Evolutionary conservation across 768 basidiomycete genomes (phyloP), one percentile per base, ranked within the genome.

Genomic region (Suillus subaureus): DNA sequence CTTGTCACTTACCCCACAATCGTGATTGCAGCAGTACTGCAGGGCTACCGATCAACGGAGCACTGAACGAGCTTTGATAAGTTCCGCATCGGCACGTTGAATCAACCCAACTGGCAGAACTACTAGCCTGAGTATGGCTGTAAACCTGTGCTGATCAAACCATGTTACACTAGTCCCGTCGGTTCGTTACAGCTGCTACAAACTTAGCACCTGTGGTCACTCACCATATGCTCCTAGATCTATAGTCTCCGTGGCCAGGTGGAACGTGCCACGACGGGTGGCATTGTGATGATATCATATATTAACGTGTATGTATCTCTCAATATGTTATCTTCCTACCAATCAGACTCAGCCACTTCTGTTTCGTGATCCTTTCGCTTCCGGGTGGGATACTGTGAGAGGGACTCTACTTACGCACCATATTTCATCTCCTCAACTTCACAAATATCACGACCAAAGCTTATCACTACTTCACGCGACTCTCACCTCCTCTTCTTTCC

Each of bases 401-500:
- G 26, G 6, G 57, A 28, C 23, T 26, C 1, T 26, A 40, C 57
- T 26, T 18, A 40, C 26, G 9, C 26, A 4, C 39, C 21, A 54
- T 49, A 49, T 51, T 21, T n/a, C 21, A 1, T n/a, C n/a, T 21
- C 13, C 35, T 35, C 33, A 7, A 23, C 15, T 16, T 28, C 23
- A 16, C 16, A 57, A 26, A 16, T 16, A 58, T 15, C 23, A 39
- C 26, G 7, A 52, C 37, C 5, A 37, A 15, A 56, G n/a, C n/a
- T 13, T 35, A 39, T 26, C 37, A 40, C 28, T 21, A 16, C 26
- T 6, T 60, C 39, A 3, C 6, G 26, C 58, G 13, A 28, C 39
- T 42, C 39, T 12, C 18, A 12, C 21, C 42, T 33, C 72, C 67
- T 62, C 67, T 66, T 47, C 67, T 63, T 61, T 68, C 64, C 63